Base-by-base conservation (phyloP, 495 filamentous ascomycete species). In the Aspergillus leporis region DNA sequence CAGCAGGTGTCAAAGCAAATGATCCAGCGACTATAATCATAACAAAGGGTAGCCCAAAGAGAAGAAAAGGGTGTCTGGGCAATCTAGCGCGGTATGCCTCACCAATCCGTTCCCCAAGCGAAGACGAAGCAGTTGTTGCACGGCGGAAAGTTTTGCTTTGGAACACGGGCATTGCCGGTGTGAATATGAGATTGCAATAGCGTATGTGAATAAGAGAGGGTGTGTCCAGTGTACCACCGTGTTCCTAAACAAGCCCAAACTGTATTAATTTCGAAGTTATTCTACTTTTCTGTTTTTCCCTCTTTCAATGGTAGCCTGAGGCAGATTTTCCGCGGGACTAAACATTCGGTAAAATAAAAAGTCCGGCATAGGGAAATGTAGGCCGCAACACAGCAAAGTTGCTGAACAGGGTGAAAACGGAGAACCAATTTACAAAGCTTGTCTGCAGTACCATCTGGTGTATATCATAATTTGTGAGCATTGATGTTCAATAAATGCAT, bases 41-140 rank as follows among this genome's bases (percentile, higher is more conserved):
- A 66, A 98, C 83, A 75, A 99, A 99, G 14, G 94, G 94, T n/a
- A 98, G 79, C 6, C 94, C 94, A 72, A 99, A 99, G 53, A 97
- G 83, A 38, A 93, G 76, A 74, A 99, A 99, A 1, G 94, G 94
- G 63, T 90, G 90, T 60, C 82, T 85, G 19, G 78, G 68, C 40
- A 97, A 81, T 53, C 76, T 66, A 12, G 77, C 68, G 56, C 94
- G 89, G 77, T 99, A 99, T 22, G 81, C 76, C 41, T 87, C 82
- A 7, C 87, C 90, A 60, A 96, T 73, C n/a, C 83, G 83, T 70
- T 84, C 83, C 25, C 82, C 71, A 56, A 80, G 61, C 75, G 82
- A 30, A 74, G 76, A 78, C n/a, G 76, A 77, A 12, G 70, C 73
- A 7, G 73, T 76, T 30, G 74, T 70, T 36, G 76, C 64, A 34